Base-by-base conservation (phyloP, 129 eudicot genomes). In the sunflower (Helianthus annuus) region DNA sequence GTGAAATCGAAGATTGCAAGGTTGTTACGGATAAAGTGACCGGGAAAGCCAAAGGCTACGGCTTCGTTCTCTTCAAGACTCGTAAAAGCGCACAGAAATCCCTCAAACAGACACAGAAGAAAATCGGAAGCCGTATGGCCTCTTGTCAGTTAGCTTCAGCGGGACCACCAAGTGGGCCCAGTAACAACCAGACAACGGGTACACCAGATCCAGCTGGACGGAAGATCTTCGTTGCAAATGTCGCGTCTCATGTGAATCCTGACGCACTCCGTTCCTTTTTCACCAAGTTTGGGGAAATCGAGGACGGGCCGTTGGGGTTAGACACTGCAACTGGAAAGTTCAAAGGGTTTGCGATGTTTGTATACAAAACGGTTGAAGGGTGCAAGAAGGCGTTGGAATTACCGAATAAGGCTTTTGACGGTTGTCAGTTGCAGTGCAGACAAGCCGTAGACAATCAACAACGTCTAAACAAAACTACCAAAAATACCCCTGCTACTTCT, bases 121-220 rank as follows among this genome's bases (percentile, higher is more conserved):
- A 65, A 73, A 86, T 89, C 36, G 97, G 96, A 64, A 80, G 70
- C 74, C 79, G 91, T 32, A 76, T 74, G 74, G 81, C 89, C 3
- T 79, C 97, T n/a, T 92, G 97, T 76, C 96, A 92, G 73, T 64
- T 92, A 60, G 96, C 97, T 1, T 83, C 96, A 1, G 71, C 77
- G 1, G 96, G 97, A n/a, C 89, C 88, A n/a, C 87, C 88, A 2
- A 42, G 52, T 52, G 82, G 72, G 46, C 60, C 68, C 66, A 54
- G 60, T 38, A 66, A 59, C 27, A 70, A 68, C 16, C 73, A 73
- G 68, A 56, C 57, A 1, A 42, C 54, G 10, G 59, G 59, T 56
- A 64, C 72, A 32, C 5, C 76, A 9, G 80, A 51, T 10, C 48
- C 72, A 11, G 12, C 27, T 13, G 83, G 75, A 60, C 67, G 91